Conservation (phyloP, 2,329 filamentous ascomycete genomes). For the Ceratocystis lukuohia region DNA sequence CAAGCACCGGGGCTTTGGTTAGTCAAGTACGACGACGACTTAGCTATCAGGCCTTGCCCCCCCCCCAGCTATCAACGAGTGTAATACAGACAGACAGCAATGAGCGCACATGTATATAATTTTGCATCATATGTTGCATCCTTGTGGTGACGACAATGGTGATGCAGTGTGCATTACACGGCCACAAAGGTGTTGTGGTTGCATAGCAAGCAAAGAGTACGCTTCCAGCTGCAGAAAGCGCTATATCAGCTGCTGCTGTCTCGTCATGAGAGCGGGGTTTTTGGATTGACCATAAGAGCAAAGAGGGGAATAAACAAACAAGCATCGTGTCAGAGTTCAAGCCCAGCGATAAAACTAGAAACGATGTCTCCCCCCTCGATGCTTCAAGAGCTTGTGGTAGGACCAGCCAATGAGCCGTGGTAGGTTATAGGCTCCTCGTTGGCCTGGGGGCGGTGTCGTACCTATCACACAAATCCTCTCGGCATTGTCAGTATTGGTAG, state of each 20-base stretch:
- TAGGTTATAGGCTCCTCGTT: neutral
- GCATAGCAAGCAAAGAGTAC: too few species aligned
- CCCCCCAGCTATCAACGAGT: neutral
- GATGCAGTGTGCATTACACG: too few species aligned
- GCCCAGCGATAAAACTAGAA: too few species aligned
- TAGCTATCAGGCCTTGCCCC: neutral
- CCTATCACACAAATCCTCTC: neutral
- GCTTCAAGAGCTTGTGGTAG: neutral
- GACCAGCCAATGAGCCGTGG: neutral
- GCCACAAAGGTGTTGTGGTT: too few species aligned
- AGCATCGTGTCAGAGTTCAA: neutral
- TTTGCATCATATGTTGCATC: too few species aligned
- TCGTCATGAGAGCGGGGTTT: too few species aligned
- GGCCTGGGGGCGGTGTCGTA: neutral
- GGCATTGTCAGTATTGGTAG: neutral
- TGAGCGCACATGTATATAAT: too few species aligned
- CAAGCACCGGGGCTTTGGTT: neutral
- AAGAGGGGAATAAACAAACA: neutral
- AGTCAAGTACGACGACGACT: neutral
- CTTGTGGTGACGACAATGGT: too few species aligned
- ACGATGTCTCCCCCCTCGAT: neutral
- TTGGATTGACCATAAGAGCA: neutral
- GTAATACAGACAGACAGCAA: neutral
- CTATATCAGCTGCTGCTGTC: too few species aligned
- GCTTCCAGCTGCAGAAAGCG: too few species aligned